phyloP scores from a whole-genome alignment of 179 eudicot species.

The Beta corolliflora region DNA sequence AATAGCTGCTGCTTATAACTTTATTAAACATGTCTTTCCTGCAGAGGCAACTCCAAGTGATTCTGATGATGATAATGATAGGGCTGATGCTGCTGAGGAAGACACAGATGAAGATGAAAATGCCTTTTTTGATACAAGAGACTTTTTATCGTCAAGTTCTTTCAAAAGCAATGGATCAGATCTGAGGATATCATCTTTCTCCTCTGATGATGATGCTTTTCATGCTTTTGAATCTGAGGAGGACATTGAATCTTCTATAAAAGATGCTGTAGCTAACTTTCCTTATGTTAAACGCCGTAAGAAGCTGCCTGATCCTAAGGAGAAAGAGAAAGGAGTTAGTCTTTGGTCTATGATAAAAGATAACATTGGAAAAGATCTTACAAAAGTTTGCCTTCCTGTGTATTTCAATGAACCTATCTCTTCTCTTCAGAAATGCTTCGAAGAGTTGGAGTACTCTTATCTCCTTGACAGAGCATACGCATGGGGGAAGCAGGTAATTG shows the following conservation, averaged over 20 bases:
- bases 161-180: conserved; percentile 79
- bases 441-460: conserved; percentile 95
- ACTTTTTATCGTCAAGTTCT: conserved; percentile 86
- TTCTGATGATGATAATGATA: conserved; percentile 81
- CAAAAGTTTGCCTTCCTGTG: conserved; percentile 97
- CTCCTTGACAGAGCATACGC: conserved; percentile 91
- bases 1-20: conserved; percentile 2
- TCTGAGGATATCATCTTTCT: conserved; percentile 70
- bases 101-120: conserved; percentile 95
- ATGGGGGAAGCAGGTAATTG: conserved; percentile 86
- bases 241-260: conserved; percentile 62
- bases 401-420: conserved; percentile 96
- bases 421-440: conserved; percentile 89
- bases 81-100: conserved; percentile 84
- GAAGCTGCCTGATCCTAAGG: conserved; percentile 85
- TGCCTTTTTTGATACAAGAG: conserved; percentile 81
- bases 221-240: conserved; percentile 56
- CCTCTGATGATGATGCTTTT: conserved; percentile 75
- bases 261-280: conserved; percentile 55
- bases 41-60: conserved; percentile 76
- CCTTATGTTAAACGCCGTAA: conserved; percentile 79
- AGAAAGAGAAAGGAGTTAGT: conserved; percentile 94
- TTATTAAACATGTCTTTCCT: conserved; percentile 8
- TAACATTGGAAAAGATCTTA: conserved; percentile 94
- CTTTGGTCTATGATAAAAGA: conserved; percentile 98